These are phyloP conservation scores for Dendrobium catenatum DNA, from an alignment of 106 monocot species.

Conservation along the genomic window DNA sequence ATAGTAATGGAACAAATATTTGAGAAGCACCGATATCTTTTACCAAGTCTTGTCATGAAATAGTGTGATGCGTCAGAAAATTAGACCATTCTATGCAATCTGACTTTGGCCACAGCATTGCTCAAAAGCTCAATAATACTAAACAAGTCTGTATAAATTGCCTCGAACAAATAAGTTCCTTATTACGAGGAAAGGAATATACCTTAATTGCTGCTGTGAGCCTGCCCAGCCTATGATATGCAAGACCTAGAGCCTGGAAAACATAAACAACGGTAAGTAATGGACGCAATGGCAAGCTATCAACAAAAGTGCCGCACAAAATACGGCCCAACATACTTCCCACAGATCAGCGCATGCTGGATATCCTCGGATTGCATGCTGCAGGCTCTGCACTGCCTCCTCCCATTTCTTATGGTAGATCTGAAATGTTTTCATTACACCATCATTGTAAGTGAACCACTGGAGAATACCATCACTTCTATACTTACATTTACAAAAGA, in stretches of 20 bases:
- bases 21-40: neutral
- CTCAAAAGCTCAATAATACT: neutral
- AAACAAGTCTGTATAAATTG: neutral
- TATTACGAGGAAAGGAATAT: neutral
- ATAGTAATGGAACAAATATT: neutral
- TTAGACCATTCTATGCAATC: neutral
- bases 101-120: neutral
- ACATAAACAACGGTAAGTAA: conserved; percentile 2
- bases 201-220: conserved; percentile 95
- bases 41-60: neutral
- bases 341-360: conserved; percentile 82
- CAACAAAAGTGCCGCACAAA: neutral
- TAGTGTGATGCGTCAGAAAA: neutral
- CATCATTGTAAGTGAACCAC: neutral
- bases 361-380: conserved; percentile 87
- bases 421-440: conserved; percentile 27
- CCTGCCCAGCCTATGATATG: conserved; percentile 89
- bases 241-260: conserved; percentile 73
- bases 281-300: conserved; percentile 3
- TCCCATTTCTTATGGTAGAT: conserved; percentile 81
- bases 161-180: neutral
- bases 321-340: conserved; percentile 48
- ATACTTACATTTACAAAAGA: neutral
- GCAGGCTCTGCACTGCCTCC: conserved; percentile 80
- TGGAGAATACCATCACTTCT: neutral